These are phyloP conservation scores for Bremia lactucae DNA, from an alignment of 352 stramenopile species.

Conservation along the genomic window DNA sequence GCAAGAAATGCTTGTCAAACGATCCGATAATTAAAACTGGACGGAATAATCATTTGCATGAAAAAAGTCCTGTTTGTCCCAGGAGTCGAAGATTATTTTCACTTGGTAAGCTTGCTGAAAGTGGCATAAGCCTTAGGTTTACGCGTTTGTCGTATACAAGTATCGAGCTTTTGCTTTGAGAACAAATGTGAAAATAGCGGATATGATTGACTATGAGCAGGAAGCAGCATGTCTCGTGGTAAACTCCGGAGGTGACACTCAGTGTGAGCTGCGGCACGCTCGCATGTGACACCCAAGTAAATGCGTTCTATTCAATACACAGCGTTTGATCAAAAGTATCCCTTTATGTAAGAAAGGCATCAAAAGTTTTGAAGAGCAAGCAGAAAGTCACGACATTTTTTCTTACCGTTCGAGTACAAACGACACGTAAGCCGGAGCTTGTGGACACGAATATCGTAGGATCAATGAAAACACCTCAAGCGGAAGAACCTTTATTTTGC, in stretches of 20 bases:
- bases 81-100: too few relatives aligned
- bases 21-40: too few relatives aligned
- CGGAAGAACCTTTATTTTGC: too few relatives aligned
- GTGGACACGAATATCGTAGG: not conserved
- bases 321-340: not conserved
- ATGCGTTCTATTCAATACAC: not conserved
- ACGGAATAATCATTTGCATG: too few relatives aligned
- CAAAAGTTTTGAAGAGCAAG: not conserved
- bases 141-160: not conserved
- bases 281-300: not conserved
- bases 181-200: not conserved
- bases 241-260: not conserved
- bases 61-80: too few relatives aligned
- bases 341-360: not conserved
- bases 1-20: too few relatives aligned
- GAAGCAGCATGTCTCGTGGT: not conserved
- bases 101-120: too few relatives aligned
- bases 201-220: not conserved
- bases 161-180: not conserved
- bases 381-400: not conserved
- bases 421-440: not conserved
- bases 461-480: too few relatives aligned
- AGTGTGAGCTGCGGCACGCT: not conserved
- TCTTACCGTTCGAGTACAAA: not conserved
- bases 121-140: not conserved